Base-by-base conservation (phyloP, 495 filamentous ascomycete species). In the Parmelia sp. region DNA sequence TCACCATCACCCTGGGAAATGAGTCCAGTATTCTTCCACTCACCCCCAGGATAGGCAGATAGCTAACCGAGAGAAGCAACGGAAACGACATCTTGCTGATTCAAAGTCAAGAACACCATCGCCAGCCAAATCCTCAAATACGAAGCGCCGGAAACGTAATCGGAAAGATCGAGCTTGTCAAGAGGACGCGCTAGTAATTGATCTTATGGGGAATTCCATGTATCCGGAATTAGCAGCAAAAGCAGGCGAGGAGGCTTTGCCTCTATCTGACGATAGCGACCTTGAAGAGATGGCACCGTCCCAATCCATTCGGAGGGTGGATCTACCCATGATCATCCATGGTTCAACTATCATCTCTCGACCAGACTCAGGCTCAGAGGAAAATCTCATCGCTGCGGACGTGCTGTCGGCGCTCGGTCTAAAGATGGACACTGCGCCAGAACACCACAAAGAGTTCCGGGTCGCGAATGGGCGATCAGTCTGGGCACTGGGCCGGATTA, bases 101-200 rank as follows among this genome's bases (percentile, higher is more conserved):
- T 15, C 17, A 7, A 12, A 42, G 3, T 42, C 40, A 19, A 42
- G 40, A 19, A 8, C 40, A 42, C 40, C 40, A 19, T 42, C 40
- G 40, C 40, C 40, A 42, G 40, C 3, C 10, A 19, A 42, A 33
- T 7, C 6, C 15, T 42, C 11, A 42, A 68, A 62, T 33, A 55
- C 56, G 23, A 68, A 57, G 42, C 59, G 62, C 51, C 61, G 70
- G 74, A 80, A 75, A 73, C 74, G 71, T 68, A 67, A 68, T 66
- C 72, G 69, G 67, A 74, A 72, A 66, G 68, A 72, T 66, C 68
- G 72, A 70, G 72, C 74, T 58, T 70, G 67, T 59, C 68, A 69
- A 64, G 78, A 75, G 67, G 77, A 82, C 70, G 72, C 74, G 63
- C 77, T 80, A 69, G 76, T 82, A 66, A 78, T 83, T 64, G 68